Evolutionary conservation across 2,329 filamentous ascomycete species (phyloP), one percentile per base, ranked within the genome.

Genomic region (Alternaria alternata): DNA sequence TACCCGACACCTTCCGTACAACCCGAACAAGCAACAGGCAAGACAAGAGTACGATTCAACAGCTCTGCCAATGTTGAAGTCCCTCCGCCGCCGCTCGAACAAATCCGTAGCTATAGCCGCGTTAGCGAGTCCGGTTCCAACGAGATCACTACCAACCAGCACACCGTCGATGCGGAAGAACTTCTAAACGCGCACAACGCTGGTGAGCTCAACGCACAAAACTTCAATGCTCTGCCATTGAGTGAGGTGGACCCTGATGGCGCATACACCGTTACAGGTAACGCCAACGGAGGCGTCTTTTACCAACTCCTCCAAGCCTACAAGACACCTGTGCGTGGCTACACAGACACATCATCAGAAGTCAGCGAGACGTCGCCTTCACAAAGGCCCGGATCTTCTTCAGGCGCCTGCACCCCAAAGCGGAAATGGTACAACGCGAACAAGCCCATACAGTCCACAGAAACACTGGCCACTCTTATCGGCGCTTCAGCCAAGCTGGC

Each of bases 301-400:
- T 74, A 74, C 56, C 72, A 75, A 36, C 62, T 75, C 7, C 68
- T 75, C 8, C 71, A 75, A 54, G 72, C 73, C 22, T 75, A 75
- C 61, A 72, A 72, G 60, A 67, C 59, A 7, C 71, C 73, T 5
- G 56, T 64, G 2, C 55, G 64, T 20, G 61, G 48, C 28, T 63
- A 60, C 48, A 58, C 51, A 28, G 61, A 68, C 11, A 60, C 63
- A 3, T 51, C 65, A 1, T 70, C 69, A 2, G 64, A 69, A 22
- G 49, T 61, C 46, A 70, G 60, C 47, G 63, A 46, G n/a, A 62
- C 59, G 14, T 62, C 71, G 6, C 66, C 70, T 11, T 47, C 58
- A 18, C 57, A 53, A 4, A 28, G 41, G 8, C 56, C 63, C 4
- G 70, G 59, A 7, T 61, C 68, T 9, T 71, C 71, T 22, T 73